A percentile compares a stretch with the other conserved stretches of the same genome.
These are phyloP conservation scores for Toxicodendron radicans DNA, from an alignment of 345 rosid species.

Conservation along the genomic window DNA sequence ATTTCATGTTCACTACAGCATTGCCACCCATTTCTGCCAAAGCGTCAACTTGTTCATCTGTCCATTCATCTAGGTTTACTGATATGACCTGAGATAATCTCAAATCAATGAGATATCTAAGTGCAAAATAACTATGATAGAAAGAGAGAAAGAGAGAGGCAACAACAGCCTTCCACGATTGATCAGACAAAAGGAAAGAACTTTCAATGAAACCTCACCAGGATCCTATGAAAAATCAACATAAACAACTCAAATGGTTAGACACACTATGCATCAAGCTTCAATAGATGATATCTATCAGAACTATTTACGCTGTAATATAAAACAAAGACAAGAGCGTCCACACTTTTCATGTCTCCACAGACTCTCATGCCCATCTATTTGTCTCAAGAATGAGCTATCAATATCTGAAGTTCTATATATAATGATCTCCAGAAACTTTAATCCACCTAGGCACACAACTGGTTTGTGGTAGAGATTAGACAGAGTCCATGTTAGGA, in stretches of 20 bases:
- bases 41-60: slow-evolving; percentile 78
- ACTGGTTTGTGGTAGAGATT: neutral
- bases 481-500: neutral
- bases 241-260: neutral
- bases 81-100: slow-evolving; percentile 68
- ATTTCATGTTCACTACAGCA: slow-evolving; percentile 59
- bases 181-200: neutral
- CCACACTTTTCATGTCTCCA: neutral
- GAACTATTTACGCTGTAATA: neutral
- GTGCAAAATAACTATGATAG: neutral
- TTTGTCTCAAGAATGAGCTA: neutral
- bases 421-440: neutral
- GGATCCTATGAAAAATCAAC: neutral
- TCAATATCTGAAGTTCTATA: neutral
- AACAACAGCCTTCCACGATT: neutral
- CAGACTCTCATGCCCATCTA: neutral
- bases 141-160: slow-evolving; percentile 8
- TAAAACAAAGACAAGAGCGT: neutral
- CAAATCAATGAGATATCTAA: slow-evolving; percentile 14
- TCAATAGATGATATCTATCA: neutral
- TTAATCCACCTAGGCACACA: neutral
- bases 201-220: neutral
- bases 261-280: neutral
- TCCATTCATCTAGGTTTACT: slow-evolving; percentile 93
- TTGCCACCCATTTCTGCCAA: slow-evolving; percentile 78